Evolutionary conservation across 2,329 filamentous ascomycete genomes (phyloP), one percentile per base, ranked within the genome.

Genomic region (Dendryphion nanum): DNA sequence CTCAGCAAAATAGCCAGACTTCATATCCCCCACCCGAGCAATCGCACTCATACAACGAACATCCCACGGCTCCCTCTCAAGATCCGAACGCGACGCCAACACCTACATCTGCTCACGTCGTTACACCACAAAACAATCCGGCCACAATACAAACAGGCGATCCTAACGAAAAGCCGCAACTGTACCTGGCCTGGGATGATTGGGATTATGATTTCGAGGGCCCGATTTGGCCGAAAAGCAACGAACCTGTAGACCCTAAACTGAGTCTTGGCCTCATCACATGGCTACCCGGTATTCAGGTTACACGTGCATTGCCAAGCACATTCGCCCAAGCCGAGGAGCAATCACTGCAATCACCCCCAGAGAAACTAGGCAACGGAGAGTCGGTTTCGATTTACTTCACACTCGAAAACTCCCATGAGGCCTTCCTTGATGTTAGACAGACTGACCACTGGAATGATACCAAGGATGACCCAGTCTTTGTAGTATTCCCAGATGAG

Each of bases 351-450:
- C 65, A 66, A 17, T 63, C 66, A 12, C 57, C 61, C 7, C 56
- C 61, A 3, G 55, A 64, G 14, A 56, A 51, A 30, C 44, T 67
- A 5, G 50, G 53, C 16, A 66, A 71, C 18, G 70, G 69, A 12
- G 66, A 69, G 33, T 73, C 70, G 24, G 67, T 75, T 3, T 78
- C 75, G 2, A 67, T 72, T 35, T 77, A 77, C 42, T 72, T 75
- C 45, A 66, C 62, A 4, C 44, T 60, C 3, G 62, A 68, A 10
- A 69, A 68, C 39, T 59, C 64, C 2, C 64, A 72, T 14, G 68
- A 75, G 41, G 66, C 68, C 13, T 62, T 68, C 38, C 50, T 71
- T 23, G 69, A 72, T 44, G 68, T 78, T 13, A 61, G 71, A 38
- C 67, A 76, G 42, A 76, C 72, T 0, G 67, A 72, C 24, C 62